Base-by-base conservation (phyloP, 2,329 filamentous ascomycete species). In the Epichloe uncinata region DNA sequence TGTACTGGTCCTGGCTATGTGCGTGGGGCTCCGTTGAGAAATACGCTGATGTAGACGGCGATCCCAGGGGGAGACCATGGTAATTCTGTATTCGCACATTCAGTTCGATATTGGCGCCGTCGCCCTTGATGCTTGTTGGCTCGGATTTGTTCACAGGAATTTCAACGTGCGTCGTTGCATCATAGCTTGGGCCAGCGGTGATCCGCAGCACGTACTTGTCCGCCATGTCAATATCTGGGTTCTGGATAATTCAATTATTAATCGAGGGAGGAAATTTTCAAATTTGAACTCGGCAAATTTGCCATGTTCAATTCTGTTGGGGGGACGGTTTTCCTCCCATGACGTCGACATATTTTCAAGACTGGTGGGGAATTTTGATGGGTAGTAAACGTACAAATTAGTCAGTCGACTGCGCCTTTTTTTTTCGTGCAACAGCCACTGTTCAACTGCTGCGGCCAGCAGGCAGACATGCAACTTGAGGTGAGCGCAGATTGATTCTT, bases 171-270 rank as follows among this genome's bases (percentile, higher is more conserved):
- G 77, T 77, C n/a, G 73, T 66, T 35, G 74, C 66, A 62, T 93
- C 80, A 68, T 96, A 95, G 55, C 73, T 72, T 2, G 85, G 74
- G 2, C 91, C 91, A 1, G 87, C 87, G 0, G 88, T 94, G 50
- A 96, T 83, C 56, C 78, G 79, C 54, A 97, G 75, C 47, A 87
- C 76, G 66, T 93, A 95, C 57, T 86, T 83, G 52, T 84, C 77
- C 16, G 81, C 73, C 81, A 80, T 81, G 22, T 15, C 45, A 18
- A 48, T 33, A 15, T 11, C 9, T 2, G 45, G n/a, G n/a, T 30
- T 45, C 15, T 22, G 41, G 3, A 13, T 5, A n/a, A 18, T 43
- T 38, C 8, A 30, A 30, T 30, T 8, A 30, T 30, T 11, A 3
- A 30, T 11, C 30, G 3, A 30, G 2, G 9, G 11, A 11, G 9